Evolutionary conservation across 805 yeast genomes (phyloP), one percentile per base, ranked within the genome.

Genomic region (Candida stauntonica): DNA sequence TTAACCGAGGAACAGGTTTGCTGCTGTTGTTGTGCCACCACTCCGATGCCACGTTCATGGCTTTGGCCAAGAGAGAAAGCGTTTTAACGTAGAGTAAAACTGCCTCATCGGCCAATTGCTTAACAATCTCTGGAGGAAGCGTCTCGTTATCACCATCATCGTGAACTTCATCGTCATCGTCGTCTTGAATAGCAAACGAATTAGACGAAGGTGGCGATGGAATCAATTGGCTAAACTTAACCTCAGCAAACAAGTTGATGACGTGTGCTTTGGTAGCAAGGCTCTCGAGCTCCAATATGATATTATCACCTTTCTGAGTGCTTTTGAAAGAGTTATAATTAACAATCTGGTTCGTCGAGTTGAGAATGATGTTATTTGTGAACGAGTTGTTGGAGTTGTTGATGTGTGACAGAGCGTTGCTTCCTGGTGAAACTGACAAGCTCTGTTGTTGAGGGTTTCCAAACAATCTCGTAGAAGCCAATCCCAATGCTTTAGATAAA

Each of bases 191-290:
- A 1, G 67, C 66, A 44, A 57, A 62, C 27, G 59, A 60, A 27
- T 51, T 46, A 7, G 55, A 39, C 3, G 58, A 54, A 13, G 65
- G 66, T 2, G 86, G 82, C 18, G 79, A 67, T 8, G 96, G 96
- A 26, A 83, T 75, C 50, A 89, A 67, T 63, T 91, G 97, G 29
- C 82, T 72, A 52, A 81, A 86, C 61, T 93, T 93, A 19, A 87
- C 88, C 49, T 88, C 96, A 0, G 97, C 98, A 66, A 82, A 88
- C 23, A 87, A 68, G 46, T 81, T 79, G 16, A 93, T 79, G 0
- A 95, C 95, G 55, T 88, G 93, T 0, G 96, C 87, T 64, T 87
- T 88, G 1, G 96, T 87, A 3, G 95, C 87, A 31, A 87, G 64
- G 1, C 78, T 68, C 58, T 88, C 96, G 42, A 89, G 66, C 39